Evolutionary conservation across 1,284 basidiomycete species (phyloP).

Genomic region (Ganoderma sp.): DNA sequence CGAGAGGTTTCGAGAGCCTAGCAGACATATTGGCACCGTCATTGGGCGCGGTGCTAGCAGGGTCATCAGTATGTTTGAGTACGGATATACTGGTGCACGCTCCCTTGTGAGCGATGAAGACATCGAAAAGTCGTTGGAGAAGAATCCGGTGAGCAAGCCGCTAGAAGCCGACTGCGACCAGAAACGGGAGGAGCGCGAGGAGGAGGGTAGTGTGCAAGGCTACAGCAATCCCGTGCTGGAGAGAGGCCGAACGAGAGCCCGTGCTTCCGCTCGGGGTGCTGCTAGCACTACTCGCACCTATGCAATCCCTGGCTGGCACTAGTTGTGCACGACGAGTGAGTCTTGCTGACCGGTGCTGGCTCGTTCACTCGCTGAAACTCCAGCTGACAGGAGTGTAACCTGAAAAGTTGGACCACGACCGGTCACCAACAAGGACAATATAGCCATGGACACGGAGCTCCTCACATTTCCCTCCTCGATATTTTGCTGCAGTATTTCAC

Average conservation of each 20-base stretch:
- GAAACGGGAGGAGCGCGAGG: not conserved
- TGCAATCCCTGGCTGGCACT: conserved; percentile 16
- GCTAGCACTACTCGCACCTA: not conserved
- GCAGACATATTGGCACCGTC: conserved; percentile 27
- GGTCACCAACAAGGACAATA: conserved; percentile 16
- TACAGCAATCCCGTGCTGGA: conserved; percentile 19
- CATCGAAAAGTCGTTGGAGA: conserved; percentile 32
- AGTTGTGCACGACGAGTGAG: conserved; percentile 17
- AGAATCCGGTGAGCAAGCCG: conserved; percentile 9
- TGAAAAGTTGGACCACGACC: conserved; percentile 2
- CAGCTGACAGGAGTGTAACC: not conserved
- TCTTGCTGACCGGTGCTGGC: not conserved
- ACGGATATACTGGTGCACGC: conserved; percentile 13
- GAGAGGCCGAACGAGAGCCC: conserved; percentile 27
- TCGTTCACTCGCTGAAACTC: not conserved
- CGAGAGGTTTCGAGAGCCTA: conserved; percentile 15
- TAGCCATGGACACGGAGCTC: conserved; percentile 19
- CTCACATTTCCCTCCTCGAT: not conserved
- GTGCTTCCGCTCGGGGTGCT: conserved; percentile 8
- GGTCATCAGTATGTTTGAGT: conserved; percentile 21
- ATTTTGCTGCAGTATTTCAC: not conserved
- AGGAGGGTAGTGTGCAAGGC: not conserved
- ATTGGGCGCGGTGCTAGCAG: conserved; percentile 28
- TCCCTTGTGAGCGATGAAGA: conserved; percentile 33
- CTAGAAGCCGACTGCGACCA: not conserved